These are phyloP conservation scores for Coemansia brasiliensis DNA, from an alignment of 192 early-diverging fungal genomes.

Conservation along the genomic window DNA sequence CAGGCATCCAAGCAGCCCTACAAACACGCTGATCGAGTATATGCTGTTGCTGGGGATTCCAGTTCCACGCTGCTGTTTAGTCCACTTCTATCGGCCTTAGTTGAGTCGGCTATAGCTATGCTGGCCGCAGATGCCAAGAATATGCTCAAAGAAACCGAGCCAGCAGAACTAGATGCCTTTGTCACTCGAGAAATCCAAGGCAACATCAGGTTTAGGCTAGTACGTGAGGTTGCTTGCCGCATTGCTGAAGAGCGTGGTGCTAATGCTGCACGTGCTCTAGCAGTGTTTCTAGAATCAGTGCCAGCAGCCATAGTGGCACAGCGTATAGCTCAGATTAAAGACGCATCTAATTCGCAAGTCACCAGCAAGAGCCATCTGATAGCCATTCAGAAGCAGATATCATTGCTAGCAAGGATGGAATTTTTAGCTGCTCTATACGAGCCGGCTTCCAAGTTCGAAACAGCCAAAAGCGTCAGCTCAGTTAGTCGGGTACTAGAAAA, in stretches of 20 bases:
- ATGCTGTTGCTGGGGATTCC: constrained; percentile 2
- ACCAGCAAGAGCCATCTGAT: no score
- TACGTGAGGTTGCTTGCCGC: constrained; percentile 31
- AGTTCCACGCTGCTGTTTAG: constrained; percentile 27
- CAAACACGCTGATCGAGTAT: constrained; percentile 46
- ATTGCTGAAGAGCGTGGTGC: constrained; percentile 23
- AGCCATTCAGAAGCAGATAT: no score
- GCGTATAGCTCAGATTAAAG: no score
- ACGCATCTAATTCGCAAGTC: no score
- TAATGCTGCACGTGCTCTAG: background rate
- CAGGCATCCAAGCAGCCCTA: constrained; percentile 36
- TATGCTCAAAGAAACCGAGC: no score
- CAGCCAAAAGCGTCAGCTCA: no score
- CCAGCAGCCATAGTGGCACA: no score
- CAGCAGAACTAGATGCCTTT: no score
- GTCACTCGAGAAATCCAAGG: constrained; percentile 21
- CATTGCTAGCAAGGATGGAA: no score
- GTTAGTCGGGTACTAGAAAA: background rate
- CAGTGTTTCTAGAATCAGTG: constrained; percentile 12
- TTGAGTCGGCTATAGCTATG: constrained; percentile 23
- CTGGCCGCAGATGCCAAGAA: no score
- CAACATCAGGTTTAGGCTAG: constrained; percentile 11
- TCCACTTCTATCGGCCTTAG: constrained; percentile 34
- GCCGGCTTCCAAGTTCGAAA: no score
- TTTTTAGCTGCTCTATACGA: no score